Conservation (phyloP, 2,329 filamentous ascomycete genomes). For the Penicillium concentricum region DNA sequence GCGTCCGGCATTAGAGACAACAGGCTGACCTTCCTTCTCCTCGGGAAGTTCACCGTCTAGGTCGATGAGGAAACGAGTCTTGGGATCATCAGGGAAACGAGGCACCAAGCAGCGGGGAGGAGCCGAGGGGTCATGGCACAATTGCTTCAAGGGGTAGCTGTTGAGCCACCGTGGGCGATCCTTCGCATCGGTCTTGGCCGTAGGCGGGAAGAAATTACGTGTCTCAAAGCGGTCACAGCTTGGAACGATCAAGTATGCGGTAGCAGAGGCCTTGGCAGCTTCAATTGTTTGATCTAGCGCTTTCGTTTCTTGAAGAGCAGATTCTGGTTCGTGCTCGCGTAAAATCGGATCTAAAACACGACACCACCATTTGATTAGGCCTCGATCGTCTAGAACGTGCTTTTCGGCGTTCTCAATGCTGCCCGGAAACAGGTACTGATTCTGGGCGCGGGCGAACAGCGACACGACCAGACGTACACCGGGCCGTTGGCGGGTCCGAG, state of each 20-base stretch:
- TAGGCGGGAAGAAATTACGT: slow-evolving; percentile 70
- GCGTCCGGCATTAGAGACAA: slow-evolving; percentile 55
- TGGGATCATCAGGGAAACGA: slow-evolving; percentile 91
- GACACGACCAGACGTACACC: slow-evolving; percentile 74
- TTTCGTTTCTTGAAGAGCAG: slow-evolving; percentile 34
- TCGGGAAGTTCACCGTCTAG: slow-evolving; percentile 75
- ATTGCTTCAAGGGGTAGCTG: slow-evolving; percentile 70
- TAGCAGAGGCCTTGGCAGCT: slow-evolving; percentile 47
- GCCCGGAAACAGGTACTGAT: slow-evolving; percentile 91
- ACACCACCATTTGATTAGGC: slow-evolving; percentile 95
- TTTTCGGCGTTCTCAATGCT: slow-evolving; percentile 82
- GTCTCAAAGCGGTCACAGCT: slow-evolving; percentile 82
- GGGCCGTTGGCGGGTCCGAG: slow-evolving; percentile 63
- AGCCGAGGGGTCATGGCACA: slow-evolving; percentile 66
- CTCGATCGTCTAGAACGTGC: slow-evolving; percentile 87
- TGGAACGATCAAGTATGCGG: slow-evolving; percentile 82
- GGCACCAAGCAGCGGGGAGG: slow-evolving; percentile 84
- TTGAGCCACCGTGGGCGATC: slow-evolving; percentile 49
- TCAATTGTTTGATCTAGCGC: slow-evolving; percentile 29
- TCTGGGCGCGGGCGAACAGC: slow-evolving; percentile 86
- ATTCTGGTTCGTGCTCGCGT: slow-evolving; percentile 45
- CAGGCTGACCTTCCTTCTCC: slow-evolving; percentile 26
- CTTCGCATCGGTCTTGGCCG: slow-evolving; percentile 38
- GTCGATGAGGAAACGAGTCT: slow-evolving; percentile 83
- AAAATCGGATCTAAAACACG: slow-evolving; percentile 77